A percentile compares a stretch with the other conserved stretches of the same genome.
phyloP scores from a whole-genome alignment of 805 yeast genomes.

The Yamadazyma insecticola region DNA sequence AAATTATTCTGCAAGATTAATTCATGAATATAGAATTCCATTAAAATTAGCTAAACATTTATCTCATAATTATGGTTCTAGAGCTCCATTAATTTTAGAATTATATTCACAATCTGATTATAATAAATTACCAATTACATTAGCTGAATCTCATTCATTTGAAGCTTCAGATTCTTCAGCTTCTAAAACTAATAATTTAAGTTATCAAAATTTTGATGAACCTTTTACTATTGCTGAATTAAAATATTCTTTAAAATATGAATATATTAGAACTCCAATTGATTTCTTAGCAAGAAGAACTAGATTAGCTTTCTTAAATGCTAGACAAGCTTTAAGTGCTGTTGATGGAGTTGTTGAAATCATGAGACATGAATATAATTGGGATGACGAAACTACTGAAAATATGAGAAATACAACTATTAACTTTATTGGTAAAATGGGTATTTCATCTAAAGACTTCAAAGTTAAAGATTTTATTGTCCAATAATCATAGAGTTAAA shows the following conservation, averaged over 20 bases:
- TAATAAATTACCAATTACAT: constrained; percentile 63
- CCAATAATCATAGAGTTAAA: constrained; percentile 17
- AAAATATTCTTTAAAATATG: constrained; percentile 73
- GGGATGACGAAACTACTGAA: constrained; percentile 61
- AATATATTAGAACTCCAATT: constrained; percentile 80
- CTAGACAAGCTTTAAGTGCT: constrained; percentile 73
- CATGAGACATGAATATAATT: constrained; percentile 73
- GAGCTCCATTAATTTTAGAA: constrained; percentile 72
- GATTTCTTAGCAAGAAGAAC: constrained; percentile 93
- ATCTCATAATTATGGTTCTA: constrained; percentile 82
- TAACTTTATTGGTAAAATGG: constrained; percentile 61
- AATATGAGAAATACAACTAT: constrained; percentile 48
- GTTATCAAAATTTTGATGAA: constrained; percentile 54
- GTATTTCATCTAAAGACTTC: constrained; percentile 29
- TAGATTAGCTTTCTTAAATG: constrained; percentile 87
- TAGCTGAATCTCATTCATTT: constrained; percentile 38
- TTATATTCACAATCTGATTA: constrained; percentile 47
- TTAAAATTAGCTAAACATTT: constrained; percentile 75
- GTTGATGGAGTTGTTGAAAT: constrained; percentile 82
- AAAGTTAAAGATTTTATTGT: constrained; percentile 20
- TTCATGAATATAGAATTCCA: constrained; percentile 72
- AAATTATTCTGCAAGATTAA: constrained; percentile 70
- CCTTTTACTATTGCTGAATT: constrained; percentile 92
- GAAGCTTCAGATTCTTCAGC: constrained; percentile 23
- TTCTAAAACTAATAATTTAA: constrained; percentile 32